A percentile compares a stretch with the other conserved stretches of the same genome.
These are phyloP conservation scores for Pseudogymnoascus sp. DNA, from an alignment of 2,329 filamentous ascomycete genomes.

Conservation along the genomic window DNA sequence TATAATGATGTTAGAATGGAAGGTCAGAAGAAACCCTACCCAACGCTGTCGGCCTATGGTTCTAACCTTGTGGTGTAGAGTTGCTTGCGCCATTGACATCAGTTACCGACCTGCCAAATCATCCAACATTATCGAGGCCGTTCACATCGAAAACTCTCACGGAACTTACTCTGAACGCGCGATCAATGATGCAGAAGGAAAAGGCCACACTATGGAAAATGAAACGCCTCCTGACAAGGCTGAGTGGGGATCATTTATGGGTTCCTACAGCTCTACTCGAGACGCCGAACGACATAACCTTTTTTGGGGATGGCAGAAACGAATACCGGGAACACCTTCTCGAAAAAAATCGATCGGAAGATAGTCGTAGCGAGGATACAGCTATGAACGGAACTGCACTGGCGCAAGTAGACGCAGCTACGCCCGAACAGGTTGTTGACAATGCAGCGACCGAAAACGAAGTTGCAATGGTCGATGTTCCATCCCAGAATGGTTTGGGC, in stretches of 20 bases:
- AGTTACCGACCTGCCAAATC: conserved; percentile 63
- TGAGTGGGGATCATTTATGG: conserved; percentile 69
- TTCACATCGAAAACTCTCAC: conserved; percentile 67
- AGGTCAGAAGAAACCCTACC: conserved; percentile 40
- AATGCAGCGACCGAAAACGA: background rate
- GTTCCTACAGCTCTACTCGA: conserved; percentile 52
- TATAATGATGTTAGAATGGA: conserved; percentile 66
- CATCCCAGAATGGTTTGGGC: background rate
- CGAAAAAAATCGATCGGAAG: conserved; percentile 18
- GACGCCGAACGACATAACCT: conserved; percentile 44
- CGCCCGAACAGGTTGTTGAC: background rate
- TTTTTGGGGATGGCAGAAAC: conserved; percentile 34
- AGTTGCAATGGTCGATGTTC: conserved; percentile 1
- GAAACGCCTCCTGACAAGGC: conserved; percentile 62
- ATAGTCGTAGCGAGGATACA: conserved; percentile 19
- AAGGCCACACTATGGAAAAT: conserved; percentile 64
- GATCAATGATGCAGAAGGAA: conserved; percentile 66
- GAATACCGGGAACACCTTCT: conserved; percentile 15
- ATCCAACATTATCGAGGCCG: conserved; percentile 65
- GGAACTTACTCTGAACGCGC: conserved; percentile 60
- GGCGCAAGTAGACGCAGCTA: background rate
- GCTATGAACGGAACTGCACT: conserved; percentile 6
- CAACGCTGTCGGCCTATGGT: background rate
- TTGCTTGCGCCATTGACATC: conserved; percentile 68
- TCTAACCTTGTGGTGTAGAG: conserved; percentile 39